Percentiles rank a stretch among this genome's conserved stretches.
phyloP scores from a whole-genome alignment of 768 basidiomycete species.

The Mycena vitilis region DNA sequence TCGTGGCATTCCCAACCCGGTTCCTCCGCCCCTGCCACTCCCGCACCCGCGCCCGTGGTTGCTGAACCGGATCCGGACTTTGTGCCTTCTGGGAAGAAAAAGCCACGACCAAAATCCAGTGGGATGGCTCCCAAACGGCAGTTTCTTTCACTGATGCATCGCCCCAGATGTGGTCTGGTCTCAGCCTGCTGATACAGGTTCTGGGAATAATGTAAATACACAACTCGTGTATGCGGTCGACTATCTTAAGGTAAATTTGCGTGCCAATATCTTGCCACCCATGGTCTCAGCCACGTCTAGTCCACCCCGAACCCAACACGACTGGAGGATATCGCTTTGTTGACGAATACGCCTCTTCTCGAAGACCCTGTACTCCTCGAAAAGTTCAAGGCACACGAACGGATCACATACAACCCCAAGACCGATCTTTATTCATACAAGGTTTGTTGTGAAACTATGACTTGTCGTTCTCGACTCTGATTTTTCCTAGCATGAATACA shows the following conservation, averaged over 20 bases:
- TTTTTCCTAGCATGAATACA: constrained; percentile 78
- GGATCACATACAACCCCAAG: constrained; percentile 82
- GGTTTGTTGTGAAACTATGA: constrained; percentile 52
- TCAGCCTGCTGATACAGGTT: constrained; percentile 88
- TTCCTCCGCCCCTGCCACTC: constrained; percentile 43
- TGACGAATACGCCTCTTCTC: constrained; percentile 82
- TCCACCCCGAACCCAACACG: constrained; percentile 84
- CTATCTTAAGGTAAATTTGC: constrained; percentile 73
- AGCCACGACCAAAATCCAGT: constrained; percentile 76
- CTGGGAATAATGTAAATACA: constrained; percentile 85
- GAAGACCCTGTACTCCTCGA: constrained; percentile 78
- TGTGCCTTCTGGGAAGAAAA: constrained; percentile 57
- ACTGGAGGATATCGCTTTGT: constrained; percentile 86
- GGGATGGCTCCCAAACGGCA: constrained; percentile 44
- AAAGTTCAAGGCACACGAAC: constrained; percentile 85
- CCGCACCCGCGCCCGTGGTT: not conserved
- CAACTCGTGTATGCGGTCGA: constrained; percentile 88
- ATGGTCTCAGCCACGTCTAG: constrained; percentile 44
- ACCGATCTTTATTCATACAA: constrained; percentile 90
- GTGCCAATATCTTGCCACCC: constrained; percentile 23
- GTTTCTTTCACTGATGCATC: constrained; percentile 33
- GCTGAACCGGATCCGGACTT: constrained; percentile 44
- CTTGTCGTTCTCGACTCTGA: not conserved
- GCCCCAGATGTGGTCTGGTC: constrained; percentile 80
- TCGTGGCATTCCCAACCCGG: constrained; percentile 81